phyloP scores from a whole-genome alignment of 805 yeast genomes.

The Monosporozyma servazzii region DNA sequence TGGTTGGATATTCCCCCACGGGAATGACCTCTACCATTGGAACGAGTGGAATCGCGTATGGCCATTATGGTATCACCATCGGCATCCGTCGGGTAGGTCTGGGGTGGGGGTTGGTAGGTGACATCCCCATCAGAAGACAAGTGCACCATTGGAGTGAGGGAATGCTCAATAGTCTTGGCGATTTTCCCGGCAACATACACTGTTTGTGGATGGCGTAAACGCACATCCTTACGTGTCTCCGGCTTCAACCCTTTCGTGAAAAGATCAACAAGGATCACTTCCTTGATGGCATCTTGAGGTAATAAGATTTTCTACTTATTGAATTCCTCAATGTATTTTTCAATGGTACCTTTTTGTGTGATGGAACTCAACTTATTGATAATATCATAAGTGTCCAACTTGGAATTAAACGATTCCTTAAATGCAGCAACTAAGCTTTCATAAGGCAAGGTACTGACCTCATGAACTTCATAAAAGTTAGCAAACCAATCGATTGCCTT shows the following conservation, averaged over 20 bases:
- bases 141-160: no score
- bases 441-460: neutral
- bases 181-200: neutral
- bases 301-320: no score
- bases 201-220: neutral
- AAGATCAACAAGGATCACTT: neutral
- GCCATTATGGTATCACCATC: no score
- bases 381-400: neutral
- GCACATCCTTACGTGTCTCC: neutral
- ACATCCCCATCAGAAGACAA: no score
- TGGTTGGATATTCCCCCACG: no score
- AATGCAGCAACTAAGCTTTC: neutral
- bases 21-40: no score
- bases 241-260: neutral
- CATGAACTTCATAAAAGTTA: neutral
- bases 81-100: no score
- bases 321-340: neutral
- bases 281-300: neutral
- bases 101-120: no score
- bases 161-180: no score
- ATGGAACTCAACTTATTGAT: neutral
- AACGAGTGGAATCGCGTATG: no score
- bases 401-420: neutral
- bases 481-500: neutral
- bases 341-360: neutral